These are phyloP conservation scores for Lipomyces mesembrius DNA, from an alignment of 805 yeast species.

Conservation along the genomic window DNA sequence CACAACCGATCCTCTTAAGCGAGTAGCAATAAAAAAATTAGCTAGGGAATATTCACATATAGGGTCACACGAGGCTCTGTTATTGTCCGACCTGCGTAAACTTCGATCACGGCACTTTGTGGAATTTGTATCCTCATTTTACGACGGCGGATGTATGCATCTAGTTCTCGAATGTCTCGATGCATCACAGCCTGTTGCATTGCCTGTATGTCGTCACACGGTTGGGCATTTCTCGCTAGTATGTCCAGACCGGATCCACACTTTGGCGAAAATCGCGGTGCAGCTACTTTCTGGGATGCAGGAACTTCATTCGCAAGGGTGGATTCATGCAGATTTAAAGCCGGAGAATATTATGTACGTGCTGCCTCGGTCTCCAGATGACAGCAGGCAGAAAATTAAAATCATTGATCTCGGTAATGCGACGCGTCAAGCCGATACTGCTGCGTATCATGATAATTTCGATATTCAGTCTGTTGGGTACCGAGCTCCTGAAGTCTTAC, in stretches of 20 bases:
- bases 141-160: conserved; percentile 8
- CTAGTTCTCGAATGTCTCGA: conserved; percentile 33
- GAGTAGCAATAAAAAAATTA: conserved; percentile 32
- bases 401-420: conserved; percentile 41
- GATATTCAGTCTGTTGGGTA: conserved; percentile 39
- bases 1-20: background rate
- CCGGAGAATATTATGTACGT: conserved; percentile 39
- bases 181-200: conserved; percentile 7
- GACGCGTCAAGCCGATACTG: conserved; percentile 12
- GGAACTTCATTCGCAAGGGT: conserved; percentile 37
- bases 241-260: conserved; percentile 29
- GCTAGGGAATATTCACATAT: conserved; percentile 6
- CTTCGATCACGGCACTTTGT: conserved; percentile 16
- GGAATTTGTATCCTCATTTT: conserved; percentile 12
- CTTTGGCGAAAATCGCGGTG: conserved; percentile 38
- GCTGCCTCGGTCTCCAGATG: background rate
- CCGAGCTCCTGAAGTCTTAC: conserved; percentile 41
- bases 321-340: conserved; percentile 40
- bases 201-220: conserved; percentile 33
- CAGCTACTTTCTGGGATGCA: conserved; percentile 37
- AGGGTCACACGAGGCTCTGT: conserved; percentile 23
- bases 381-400: conserved; percentile 23
- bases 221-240: conserved; percentile 16
- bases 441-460: conserved; percentile 37
- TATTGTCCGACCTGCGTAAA: conserved; percentile 22